Percentiles rank a stretch among this genome's conserved stretches.
These are phyloP conservation scores for Russula foetens DNA, from an alignment of 768 basidiomycete genomes.

Conservation along the genomic window DNA sequence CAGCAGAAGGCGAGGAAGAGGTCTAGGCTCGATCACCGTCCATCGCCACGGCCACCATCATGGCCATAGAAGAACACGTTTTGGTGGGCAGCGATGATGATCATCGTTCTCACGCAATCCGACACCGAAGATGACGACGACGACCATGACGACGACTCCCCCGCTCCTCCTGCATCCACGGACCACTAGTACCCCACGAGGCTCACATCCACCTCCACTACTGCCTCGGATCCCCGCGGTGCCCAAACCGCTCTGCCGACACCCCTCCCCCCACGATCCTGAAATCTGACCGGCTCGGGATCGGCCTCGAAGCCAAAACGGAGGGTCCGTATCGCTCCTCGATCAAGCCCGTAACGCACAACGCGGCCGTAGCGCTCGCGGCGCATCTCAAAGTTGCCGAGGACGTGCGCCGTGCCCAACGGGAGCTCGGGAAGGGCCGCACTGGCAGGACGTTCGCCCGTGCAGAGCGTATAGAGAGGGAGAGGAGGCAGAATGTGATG, in stretches of 20 bases:
- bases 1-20: not conserved
- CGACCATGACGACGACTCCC: not conserved
- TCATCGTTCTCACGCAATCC: slow-evolving; percentile 56
- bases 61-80: slow-evolving; percentile 13
- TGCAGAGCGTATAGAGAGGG: slow-evolving; percentile 43
- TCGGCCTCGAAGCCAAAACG: slow-evolving; percentile 73
- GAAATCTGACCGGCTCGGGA: slow-evolving; percentile 75
- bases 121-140: slow-evolving; percentile 31
- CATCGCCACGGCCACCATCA: not conserved
- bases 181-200: no score
- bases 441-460: slow-evolving; percentile 51
- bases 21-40: not conserved
- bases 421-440: slow-evolving; percentile 48
- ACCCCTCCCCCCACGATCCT: slow-evolving; percentile 66
- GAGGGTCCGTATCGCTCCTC: slow-evolving; percentile 57
- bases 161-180: not conserved
- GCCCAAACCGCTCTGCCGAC: slow-evolving; percentile 55
- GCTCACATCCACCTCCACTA: not conserved
- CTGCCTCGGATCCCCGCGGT: slow-evolving; percentile 25
- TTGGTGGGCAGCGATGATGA: slow-evolving; percentile 27
- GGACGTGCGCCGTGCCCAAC: slow-evolving; percentile 45
- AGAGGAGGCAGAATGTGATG: slow-evolving; percentile 42
- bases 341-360: slow-evolving; percentile 64
- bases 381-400: slow-evolving; percentile 51
- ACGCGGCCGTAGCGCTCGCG: slow-evolving; percentile 53